Evolutionary conservation across 2,329 filamentous ascomycete genomes (phyloP).

Genomic region (Cryoendolithus antarcticus): DNA sequence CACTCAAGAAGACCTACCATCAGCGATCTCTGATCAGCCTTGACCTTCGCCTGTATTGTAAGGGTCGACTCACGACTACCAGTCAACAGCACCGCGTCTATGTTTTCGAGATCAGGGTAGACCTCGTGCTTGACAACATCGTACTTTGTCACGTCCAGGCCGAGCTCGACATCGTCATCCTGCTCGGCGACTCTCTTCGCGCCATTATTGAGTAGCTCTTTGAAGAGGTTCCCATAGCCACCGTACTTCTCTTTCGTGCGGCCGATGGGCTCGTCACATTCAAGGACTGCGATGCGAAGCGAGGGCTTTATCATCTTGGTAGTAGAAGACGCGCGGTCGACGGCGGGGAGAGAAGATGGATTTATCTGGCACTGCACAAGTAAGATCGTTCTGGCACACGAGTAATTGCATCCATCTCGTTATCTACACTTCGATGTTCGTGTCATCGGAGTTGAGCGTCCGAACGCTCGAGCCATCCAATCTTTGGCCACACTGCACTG

Average conservation of each 20-base stretch:
- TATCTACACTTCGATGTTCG: too few relatives aligned
- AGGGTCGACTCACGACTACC: constrained; percentile 35
- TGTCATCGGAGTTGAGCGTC: neutral
- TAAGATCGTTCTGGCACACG: neutral
- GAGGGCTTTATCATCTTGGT: neutral
- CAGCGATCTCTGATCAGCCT: constrained; percentile 4
- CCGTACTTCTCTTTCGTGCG: constrained; percentile 53
- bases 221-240: constrained; percentile 55
- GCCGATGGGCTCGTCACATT: constrained; percentile 68
- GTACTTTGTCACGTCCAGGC: constrained; percentile 50
- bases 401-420: too few relatives aligned
- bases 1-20: neutral
- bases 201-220: constrained; percentile 37
- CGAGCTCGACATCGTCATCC: constrained; percentile 32
- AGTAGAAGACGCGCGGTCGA: too few relatives aligned
- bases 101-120: constrained; percentile 60
- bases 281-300: constrained; percentile 72
- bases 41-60: constrained; percentile 12
- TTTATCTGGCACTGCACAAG: neutral
- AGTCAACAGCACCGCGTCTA: constrained; percentile 75
- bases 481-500: too few relatives aligned
- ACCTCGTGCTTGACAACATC: constrained; percentile 55
- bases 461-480: neutral
- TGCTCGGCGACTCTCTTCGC: constrained; percentile 33
- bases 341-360: neutral